A percentile compares a stretch with the other conserved stretches of the same genome.
phyloP scores from a whole-genome alignment of 352 stramenopile species.

The Pythium grandisporangium region DNA sequence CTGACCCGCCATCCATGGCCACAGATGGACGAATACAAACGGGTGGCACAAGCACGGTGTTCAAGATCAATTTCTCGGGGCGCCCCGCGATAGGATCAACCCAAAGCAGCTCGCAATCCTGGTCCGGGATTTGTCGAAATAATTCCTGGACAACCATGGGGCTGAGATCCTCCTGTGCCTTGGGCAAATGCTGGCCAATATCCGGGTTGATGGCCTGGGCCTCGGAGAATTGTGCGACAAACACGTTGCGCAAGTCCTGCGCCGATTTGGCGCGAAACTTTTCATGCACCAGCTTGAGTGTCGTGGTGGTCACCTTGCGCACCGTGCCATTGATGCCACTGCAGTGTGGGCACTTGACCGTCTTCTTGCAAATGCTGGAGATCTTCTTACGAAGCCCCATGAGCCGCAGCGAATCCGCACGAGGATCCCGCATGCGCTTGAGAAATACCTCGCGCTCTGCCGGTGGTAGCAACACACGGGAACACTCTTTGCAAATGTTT shows the following conservation, averaged over 20 bases:
- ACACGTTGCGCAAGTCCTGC: slow-evolving; percentile 78
- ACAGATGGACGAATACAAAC: slow-evolving; percentile 99
- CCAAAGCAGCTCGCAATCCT: slow-evolving; percentile 98
- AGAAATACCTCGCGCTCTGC: slow-evolving; percentile 85
- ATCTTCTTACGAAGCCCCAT: slow-evolving; percentile 92
- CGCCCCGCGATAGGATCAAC: slow-evolving; percentile 90
- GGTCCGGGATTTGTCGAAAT: slow-evolving; percentile 94
- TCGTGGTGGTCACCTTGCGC: slow-evolving; percentile 95
- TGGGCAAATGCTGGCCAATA: slow-evolving; percentile 71
- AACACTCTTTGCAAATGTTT: slow-evolving; percentile 97
- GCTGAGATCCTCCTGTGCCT: slow-evolving; percentile 88
- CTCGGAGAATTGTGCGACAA: slow-evolving; percentile 75
- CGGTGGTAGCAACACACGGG: slow-evolving; percentile 90
- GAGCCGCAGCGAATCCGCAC: slow-evolving; percentile 65
- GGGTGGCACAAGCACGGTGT: slow-evolving; percentile 96
- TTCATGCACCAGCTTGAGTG: slow-evolving; percentile 98
- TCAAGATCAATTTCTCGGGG: slow-evolving; percentile 97
- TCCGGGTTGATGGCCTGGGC: slow-evolving; percentile 79
- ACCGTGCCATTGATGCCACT: slow-evolving; percentile 94
- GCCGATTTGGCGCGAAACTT: slow-evolving; percentile 90
- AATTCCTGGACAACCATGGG: slow-evolving; percentile 90
- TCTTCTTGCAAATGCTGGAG: slow-evolving; percentile 96
- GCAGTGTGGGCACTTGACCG: slow-evolving; percentile 93
- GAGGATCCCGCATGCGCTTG: slow-evolving; percentile 80
- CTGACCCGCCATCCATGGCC: slow-evolving; percentile 92